These are phyloP conservation scores for Baeospora myosura DNA, from an alignment of 1,284 basidiomycete genomes.

Conservation along the genomic window DNA sequence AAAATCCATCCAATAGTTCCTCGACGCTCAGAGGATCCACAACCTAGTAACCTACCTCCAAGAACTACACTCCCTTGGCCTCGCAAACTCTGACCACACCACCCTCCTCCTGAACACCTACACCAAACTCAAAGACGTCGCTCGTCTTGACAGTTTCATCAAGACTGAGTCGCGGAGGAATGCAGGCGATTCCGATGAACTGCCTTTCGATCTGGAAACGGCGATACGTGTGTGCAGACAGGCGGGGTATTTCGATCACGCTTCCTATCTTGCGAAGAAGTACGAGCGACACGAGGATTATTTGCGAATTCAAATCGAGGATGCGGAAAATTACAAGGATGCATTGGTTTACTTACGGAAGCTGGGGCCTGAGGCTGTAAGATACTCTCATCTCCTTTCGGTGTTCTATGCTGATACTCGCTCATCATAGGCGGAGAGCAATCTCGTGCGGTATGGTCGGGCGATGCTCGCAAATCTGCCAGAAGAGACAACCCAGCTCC, in stretches of 20 bases:
- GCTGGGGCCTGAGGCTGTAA: constrained; percentile 70
- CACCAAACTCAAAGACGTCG: constrained; percentile 91
- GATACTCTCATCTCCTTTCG: constrained; percentile 22
- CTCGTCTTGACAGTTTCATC: constrained; percentile 87
- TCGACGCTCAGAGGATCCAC: constrained; percentile 93
- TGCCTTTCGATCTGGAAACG: constrained; percentile 95
- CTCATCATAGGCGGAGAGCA: constrained; percentile 61
- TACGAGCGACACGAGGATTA: constrained; percentile 92
- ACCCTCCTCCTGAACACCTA: constrained; percentile 94
- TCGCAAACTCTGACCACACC: constrained; percentile 95
- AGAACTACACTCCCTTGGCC: constrained; percentile 82
- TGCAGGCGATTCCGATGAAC: constrained; percentile 47
- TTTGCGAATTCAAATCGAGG: constrained; percentile 90
- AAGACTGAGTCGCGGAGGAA: constrained; percentile 49
- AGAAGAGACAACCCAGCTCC: constrained; percentile 80
- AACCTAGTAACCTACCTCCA: constrained; percentile 94
- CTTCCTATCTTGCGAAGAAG: constrained; percentile 87
- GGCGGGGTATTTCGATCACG: constrained; percentile 93
- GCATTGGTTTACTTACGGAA: constrained; percentile 78
- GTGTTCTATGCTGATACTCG: constrained; percentile 2
- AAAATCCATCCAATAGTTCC: constrained; percentile 55
- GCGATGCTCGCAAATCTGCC: constrained; percentile 79
- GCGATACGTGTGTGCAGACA: constrained; percentile 95
- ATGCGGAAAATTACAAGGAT: constrained; percentile 76
- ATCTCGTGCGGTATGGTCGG: constrained; percentile 78